phyloP scores from a whole-genome alignment of 371 early-diverging fungal species.

The Mucor lusitanicus region DNA sequence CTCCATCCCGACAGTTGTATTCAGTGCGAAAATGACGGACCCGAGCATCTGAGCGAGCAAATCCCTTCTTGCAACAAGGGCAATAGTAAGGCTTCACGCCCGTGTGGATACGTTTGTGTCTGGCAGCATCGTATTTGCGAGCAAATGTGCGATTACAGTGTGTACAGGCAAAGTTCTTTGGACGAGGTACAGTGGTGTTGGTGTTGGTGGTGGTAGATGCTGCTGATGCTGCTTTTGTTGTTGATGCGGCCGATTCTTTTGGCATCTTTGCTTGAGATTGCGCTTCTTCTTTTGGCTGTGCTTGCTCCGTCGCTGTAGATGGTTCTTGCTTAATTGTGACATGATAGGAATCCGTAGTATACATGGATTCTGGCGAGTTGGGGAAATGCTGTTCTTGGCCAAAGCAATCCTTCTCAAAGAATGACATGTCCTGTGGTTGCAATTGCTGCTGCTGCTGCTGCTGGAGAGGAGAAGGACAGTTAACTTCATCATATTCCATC shows the following conservation, averaged over 20 bases:
- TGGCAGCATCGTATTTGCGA: conserved; percentile 48
- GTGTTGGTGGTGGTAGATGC: neutral
- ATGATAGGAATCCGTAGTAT: neutral
- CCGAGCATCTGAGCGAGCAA: conserved; percentile 69
- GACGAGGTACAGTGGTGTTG: neutral
- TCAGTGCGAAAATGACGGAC: conserved; percentile 57
- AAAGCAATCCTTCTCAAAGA: neutral
- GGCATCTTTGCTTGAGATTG: neutral
- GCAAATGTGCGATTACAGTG: conserved; percentile 26
- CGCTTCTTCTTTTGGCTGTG: neutral
- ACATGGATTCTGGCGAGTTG: neutral
- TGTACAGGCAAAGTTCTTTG: conserved; percentile 2
- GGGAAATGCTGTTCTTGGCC: neutral
- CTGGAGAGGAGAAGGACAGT: neutral
- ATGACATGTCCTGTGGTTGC: neutral
- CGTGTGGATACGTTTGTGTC: conserved; percentile 59
- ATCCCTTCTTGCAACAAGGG: conserved; percentile 57
- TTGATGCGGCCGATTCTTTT: neutral
- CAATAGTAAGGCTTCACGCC: conserved; percentile 65
- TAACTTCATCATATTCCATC: neutral
- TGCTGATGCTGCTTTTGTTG: neutral
- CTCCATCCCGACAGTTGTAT: conserved; percentile 32
- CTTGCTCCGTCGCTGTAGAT: neutral
- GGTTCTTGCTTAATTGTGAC: neutral
- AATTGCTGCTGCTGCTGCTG: neutral